phyloP scores from a whole-genome alignment of 352 stramenopile genomes.

The Pseudoperonospora humuli region DNA sequence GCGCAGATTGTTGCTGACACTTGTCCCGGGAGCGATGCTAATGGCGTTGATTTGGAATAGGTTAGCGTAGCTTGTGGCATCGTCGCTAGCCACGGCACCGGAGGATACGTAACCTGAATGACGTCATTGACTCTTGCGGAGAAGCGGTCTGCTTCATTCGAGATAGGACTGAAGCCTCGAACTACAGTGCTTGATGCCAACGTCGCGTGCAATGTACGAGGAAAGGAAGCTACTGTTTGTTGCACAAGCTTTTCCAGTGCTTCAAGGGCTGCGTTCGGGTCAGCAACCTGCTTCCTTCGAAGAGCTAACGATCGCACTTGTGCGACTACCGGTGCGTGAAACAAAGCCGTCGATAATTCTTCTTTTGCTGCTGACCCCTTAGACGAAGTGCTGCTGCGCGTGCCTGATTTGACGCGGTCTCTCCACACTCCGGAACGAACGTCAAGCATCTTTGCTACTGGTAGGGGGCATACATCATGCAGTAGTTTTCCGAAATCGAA shows the following conservation, averaged over 20 bases:
- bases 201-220: constrained; percentile 4
- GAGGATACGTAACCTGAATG: constrained; percentile 16
- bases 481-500: constrained; percentile 58
- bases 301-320: constrained; percentile 11
- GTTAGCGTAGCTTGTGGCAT: constrained; percentile 4
- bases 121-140: constrained; percentile 10
- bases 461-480: constrained; percentile 54
- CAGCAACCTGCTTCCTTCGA: constrained; percentile 2
- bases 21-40: constrained; percentile 15
- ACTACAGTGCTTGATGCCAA: constrained; percentile 24
- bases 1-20: constrained; percentile 36
- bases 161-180: constrained; percentile 12
- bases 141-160: constrained; percentile 9
- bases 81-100: constrained; percentile 16
- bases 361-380: constrained; percentile 5
- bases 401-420: constrained; percentile 3
- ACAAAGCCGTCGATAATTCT: constrained; percentile 7
- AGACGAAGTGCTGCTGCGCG: constrained; percentile 5
- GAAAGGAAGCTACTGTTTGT: constrained; percentile 19
- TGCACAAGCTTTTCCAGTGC: constrained; percentile 18
- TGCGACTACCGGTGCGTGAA: constrained; percentile 20
- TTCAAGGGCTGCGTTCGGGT: constrained; percentile 6
- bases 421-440: constrained; percentile 35
- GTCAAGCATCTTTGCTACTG: constrained; percentile 57
- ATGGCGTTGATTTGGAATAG: constrained; percentile 17